A percentile compares a stretch with the other conserved stretches of the same genome.
Evolutionary conservation across 345 rosid genomes (phyloP).

Genomic region (Barbarea vulgaris): DNA sequence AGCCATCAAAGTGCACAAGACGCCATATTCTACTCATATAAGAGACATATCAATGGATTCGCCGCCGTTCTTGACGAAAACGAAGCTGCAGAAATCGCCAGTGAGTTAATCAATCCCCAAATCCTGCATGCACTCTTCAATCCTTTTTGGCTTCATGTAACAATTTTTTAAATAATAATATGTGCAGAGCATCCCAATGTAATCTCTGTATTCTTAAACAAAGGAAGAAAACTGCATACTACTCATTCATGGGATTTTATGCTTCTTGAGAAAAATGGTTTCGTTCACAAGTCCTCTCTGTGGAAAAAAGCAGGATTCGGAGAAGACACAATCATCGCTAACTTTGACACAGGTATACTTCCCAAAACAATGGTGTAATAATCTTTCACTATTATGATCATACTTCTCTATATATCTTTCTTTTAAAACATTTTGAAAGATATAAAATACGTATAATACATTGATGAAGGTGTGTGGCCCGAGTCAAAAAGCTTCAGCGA

Average conservation of each 20-base stretch:
- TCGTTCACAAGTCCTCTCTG: conserved; percentile 42
- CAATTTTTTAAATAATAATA: not conserved
- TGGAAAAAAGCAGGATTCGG: conserved; percentile 60
- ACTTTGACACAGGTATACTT: conserved; percentile 57
- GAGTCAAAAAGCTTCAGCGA: conserved; percentile 67
- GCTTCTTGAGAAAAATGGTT: conserved; percentile 49
- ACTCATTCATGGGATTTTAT: conserved; percentile 74
- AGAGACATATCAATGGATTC: conserved; percentile 65
- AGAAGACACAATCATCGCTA: conserved; percentile 57
- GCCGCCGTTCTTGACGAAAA: conserved; percentile 61
- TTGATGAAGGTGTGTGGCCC: conserved; percentile 62
- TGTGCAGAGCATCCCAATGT: conserved; percentile 62
- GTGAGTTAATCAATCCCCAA: conserved; percentile 37
- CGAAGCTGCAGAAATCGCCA: conserved; percentile 57
- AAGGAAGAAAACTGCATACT: conserved; percentile 53
- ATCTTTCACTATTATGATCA: not conserved
- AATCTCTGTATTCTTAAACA: conserved; percentile 59
- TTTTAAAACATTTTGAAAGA: not conserved
- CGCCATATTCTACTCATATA: conserved; percentile 63
- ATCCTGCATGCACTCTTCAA: not conserved
- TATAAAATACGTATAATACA: not conserved
- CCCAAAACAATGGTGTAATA: not conserved
- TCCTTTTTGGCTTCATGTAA: not conserved
- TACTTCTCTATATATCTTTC: not conserved
- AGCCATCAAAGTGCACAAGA: conserved; percentile 56